Conservation (phyloP, 2,329 filamentous ascomycete species). For the Arthroderma sp. region DNA sequence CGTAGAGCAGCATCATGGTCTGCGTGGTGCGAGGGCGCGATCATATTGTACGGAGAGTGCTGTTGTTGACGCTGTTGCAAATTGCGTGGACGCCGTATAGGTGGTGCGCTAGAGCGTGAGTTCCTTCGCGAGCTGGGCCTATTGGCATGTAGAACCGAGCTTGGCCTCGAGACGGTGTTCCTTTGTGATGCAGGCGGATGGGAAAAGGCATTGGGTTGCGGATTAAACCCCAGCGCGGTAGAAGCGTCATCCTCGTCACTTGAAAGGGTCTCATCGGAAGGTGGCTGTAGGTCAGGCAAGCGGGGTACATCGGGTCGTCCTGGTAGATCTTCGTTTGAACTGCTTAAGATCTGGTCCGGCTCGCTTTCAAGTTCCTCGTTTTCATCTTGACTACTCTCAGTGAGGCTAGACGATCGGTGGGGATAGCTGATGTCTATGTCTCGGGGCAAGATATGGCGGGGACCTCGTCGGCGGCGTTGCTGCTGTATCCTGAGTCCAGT, state of each 20-base stretch:
- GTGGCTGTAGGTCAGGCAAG: constrained; percentile 14
- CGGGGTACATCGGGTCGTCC: constrained; percentile 15
- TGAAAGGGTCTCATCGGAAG: constrained; percentile 21
- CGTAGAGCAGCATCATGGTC: constrained; percentile 89
- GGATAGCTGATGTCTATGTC: constrained; percentile 29
- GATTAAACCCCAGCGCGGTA: constrained; percentile 78
- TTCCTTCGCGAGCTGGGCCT: constrained; percentile 24
- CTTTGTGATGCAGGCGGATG: constrained; percentile 54
- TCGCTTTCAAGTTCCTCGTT: constrained; percentile 90
- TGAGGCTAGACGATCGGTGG: constrained; percentile 32
- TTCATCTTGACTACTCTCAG: constrained; percentile 74
- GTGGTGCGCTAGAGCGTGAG: constrained; percentile 26
- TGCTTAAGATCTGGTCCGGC: constrained; percentile 57
- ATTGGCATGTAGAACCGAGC: constrained; percentile 26
- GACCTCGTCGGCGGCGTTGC: constrained; percentile 43
- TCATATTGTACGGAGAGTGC: constrained; percentile 51
- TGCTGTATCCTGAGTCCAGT: constrained; percentile 68
- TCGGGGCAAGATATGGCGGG: constrained; percentile 24
- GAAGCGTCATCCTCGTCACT: constrained; percentile 61
- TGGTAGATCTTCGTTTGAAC: constrained; percentile 47
- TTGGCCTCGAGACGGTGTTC: constrained; percentile 35
- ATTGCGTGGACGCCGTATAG: constrained; percentile 26
- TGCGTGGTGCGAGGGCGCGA: constrained; percentile 62
- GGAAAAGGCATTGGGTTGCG: constrained; percentile 84
- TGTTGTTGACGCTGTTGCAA: constrained; percentile 23